Evolutionary conservation across 2,329 filamentous ascomycete species (phyloP), one percentile per base, ranked within the genome.

Genomic region (Pestalotiopsis sp.): DNA sequence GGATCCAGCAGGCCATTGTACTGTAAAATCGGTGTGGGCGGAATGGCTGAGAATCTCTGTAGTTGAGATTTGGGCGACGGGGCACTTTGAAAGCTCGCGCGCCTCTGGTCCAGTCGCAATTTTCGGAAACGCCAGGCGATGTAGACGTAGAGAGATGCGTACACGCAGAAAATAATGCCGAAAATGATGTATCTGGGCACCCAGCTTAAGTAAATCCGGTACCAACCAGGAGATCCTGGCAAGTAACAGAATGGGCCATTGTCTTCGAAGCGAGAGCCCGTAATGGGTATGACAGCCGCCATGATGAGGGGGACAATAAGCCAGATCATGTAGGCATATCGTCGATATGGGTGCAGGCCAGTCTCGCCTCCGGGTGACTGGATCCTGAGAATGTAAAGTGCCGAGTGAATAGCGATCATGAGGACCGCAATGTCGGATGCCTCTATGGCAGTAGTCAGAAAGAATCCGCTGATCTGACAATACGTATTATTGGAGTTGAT

Each of bases 171-270:
- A 71, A 95, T 91, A 31, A 86, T 81, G 9, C 86, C 75, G 72
- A 92, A 88, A 65, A 94, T 90, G 45, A 92, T 72, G 71, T 94
- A 94, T 64, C 92, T 86, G 45, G 92, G 93, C 7, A 92, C 85
- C 92, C 93, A 95, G 68, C 87, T 87, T 2, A 95, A 82, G 0
- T 87, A 89, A 17, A 91, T 81, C 58, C 90, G 85, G 71, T 91
- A 91, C 93, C 92, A 95, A 70, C 85, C 85, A 0, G 91, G 90
- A 3, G 87, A 83, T 17, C 87, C 82, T 0, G 92, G 91, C 2
- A 95, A 82, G 71, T 91, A 91, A 78, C 93, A 95, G 73, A 90
- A 69, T 14, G 76, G 68, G 2, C 76, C 77, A 36, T 75, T 77
- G 62, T 77, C 72, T 41, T 68, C 71, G 61, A 77, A 78, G 3